These are phyloP conservation scores for Phialophora macrospora DNA, from an alignment of 2,329 filamentous ascomycete species.

Conservation along the genomic window DNA sequence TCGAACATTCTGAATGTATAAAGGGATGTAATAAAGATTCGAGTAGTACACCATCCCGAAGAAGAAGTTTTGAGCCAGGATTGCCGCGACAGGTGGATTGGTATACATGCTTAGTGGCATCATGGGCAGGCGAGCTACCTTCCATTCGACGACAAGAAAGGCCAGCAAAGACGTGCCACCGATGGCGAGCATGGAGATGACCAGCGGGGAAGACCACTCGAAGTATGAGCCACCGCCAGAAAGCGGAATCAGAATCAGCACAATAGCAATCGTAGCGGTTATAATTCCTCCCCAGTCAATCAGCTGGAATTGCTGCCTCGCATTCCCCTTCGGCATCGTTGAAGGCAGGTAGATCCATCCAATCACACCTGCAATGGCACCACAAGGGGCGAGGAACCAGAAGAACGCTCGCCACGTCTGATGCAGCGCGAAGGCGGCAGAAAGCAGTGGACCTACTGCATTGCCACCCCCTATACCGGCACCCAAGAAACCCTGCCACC, in stretches of 20 bases:
- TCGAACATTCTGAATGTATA: constrained; percentile 20
- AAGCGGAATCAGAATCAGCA: constrained; percentile 67
- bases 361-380: constrained; percentile 53
- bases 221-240: constrained; percentile 66
- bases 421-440: constrained; percentile 52
- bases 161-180: constrained; percentile 53
- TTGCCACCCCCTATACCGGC: constrained; percentile 54
- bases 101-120: constrained; percentile 49
- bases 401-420: constrained; percentile 55
- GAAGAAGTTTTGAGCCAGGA: constrained; percentile 24
- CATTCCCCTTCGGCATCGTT: constrained; percentile 54
- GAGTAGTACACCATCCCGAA: constrained; percentile 22
- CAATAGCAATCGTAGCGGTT: constrained; percentile 60
- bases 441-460: constrained; percentile 54
- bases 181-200: constrained; percentile 63
- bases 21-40: constrained; percentile 18
- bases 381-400: constrained; percentile 60
- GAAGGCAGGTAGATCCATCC: constrained; percentile 59
- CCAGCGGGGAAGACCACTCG: constrained; percentile 60
- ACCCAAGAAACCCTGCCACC: constrained; percentile 47
- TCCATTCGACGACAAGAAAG: constrained; percentile 63
- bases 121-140: constrained; percentile 62
- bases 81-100: constrained; percentile 14
- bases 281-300: constrained; percentile 66
- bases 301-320: constrained; percentile 56